Conservation (phyloP, 2,329 filamentous ascomycete genomes). For the Alternaria longipes region DNA sequence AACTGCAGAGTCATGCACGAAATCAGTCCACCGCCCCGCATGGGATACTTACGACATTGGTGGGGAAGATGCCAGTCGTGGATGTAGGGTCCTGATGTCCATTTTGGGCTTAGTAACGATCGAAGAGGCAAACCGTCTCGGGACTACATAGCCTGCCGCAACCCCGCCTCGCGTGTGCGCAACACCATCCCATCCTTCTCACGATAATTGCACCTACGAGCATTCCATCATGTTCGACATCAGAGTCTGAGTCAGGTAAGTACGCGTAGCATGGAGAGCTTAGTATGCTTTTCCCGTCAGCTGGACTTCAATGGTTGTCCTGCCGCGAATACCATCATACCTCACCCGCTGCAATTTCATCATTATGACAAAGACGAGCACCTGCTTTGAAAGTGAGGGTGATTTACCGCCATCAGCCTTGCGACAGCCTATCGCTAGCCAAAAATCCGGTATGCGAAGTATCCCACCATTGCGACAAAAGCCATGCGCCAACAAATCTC, state of each 20-base stretch:
- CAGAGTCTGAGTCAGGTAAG: conserved; percentile 6
- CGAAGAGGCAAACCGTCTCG: conserved; percentile 17
- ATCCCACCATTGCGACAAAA: conserved; percentile 16
- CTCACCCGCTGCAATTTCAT: conserved; percentile 5
- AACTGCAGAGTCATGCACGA: conserved; percentile 19
- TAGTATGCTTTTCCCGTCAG: conserved; percentile 13
- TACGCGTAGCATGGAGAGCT: conserved; percentile 15
- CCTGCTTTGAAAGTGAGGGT: conserved; percentile 11
- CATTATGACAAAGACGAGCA: conserved; percentile 8
- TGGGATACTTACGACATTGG: conserved; percentile 38
- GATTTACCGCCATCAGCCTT: conserved; percentile 16
- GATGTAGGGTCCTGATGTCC: conserved; percentile 41
- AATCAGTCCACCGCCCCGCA: conserved; percentile 32
- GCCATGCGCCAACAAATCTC: conserved; percentile 17
- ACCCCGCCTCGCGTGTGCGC: conserved; percentile 39
- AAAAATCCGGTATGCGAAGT: conserved; percentile 1
- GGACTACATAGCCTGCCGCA: conserved; percentile 31
- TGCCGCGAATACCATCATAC: conserved; percentile 12
- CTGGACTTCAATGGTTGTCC: conserved; percentile 3
- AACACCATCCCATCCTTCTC: conserved; percentile 8
- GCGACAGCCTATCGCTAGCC: conserved; percentile 12
- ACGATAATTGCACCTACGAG: neutral
- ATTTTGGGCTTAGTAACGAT: conserved; percentile 31
- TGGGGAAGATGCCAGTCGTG: conserved; percentile 35
- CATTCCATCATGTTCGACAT: neutral